Evolutionary conservation across 495 filamentous ascomycete genomes (phyloP).

Genomic region (Penicillium mononematosum): DNA sequence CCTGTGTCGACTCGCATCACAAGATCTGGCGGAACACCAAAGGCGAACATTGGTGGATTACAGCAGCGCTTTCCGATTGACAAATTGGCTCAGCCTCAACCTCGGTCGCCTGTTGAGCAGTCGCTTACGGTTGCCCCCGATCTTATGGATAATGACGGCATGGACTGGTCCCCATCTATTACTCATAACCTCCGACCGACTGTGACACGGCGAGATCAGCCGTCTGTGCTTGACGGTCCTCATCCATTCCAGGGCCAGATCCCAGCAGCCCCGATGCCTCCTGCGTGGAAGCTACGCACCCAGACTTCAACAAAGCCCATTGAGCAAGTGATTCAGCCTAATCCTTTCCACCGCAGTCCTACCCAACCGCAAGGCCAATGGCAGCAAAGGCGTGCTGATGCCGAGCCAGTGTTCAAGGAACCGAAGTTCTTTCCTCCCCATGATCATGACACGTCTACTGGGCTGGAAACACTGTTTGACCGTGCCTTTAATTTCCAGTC

Average conservation of each 20-base stretch:
- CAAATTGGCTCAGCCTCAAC: slow-evolving; percentile 34
- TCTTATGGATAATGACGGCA: slow-evolving; percentile 51
- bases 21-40: slow-evolving; percentile 21
- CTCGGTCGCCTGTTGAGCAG: slow-evolving; percentile 24
- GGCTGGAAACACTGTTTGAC: slow-evolving; percentile 49
- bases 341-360: slow-evolving; percentile 38
- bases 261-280: slow-evolving; percentile 63
- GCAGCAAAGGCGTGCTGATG: slow-evolving; percentile 16
- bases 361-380: slow-evolving; percentile 24
- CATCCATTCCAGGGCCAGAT: slow-evolving; percentile 61
- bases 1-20: slow-evolving; percentile 12
- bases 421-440: slow-evolving; percentile 52
- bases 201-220: slow-evolving; percentile 29
- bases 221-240: slow-evolving; percentile 42
- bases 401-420: slow-evolving; percentile 43
- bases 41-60: slow-evolving; percentile 20
- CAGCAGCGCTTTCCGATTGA: slow-evolving; percentile 42
- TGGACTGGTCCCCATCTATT: slow-evolving; percentile 81
- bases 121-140: slow-evolving; percentile 36
- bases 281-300: slow-evolving; percentile 62
- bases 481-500: slow-evolving; percentile 43
- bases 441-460: slow-evolving; percentile 45
- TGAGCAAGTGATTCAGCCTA: slow-evolving; percentile 37
- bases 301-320: slow-evolving; percentile 44
- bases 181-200: slow-evolving; percentile 48